A percentile compares a stretch with the other conserved stretches of the same genome.
Conservation (phyloP, 2,329 filamentous ascomycete species). For the Aureobasidium sp. region DNA sequence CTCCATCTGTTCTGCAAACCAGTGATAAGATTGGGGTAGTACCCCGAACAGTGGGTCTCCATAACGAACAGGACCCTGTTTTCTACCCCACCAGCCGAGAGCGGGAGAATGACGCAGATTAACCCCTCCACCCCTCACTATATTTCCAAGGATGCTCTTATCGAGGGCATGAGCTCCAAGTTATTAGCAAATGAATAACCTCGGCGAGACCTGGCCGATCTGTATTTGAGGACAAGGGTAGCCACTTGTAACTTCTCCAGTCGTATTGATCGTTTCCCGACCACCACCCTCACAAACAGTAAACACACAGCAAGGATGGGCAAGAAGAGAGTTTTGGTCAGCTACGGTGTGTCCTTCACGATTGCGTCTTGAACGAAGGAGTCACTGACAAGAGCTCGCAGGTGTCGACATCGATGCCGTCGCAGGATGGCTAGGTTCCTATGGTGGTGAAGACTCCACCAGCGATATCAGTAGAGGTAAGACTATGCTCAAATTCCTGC, state of each 20-base stretch:
- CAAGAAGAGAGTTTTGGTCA: conserved; percentile 22
- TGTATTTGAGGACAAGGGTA: neutral
- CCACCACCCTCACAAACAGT: neutral
- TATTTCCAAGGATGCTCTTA: neutral
- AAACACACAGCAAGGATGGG: neutral
- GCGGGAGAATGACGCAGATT: neutral
- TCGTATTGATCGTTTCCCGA: neutral
- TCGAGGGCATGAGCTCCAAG: neutral
- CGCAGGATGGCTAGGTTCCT: conserved; percentile 65
- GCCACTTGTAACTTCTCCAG: neutral
- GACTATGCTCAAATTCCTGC: neutral
- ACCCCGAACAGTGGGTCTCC: neutral
- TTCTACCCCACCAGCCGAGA: neutral
- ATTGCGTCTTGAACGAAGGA: neutral
- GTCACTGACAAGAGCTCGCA: neutral
- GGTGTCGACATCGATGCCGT: conserved; percentile 58
- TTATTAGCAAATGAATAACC: neutral
- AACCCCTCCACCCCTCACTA: neutral
- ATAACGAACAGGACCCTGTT: neutral
- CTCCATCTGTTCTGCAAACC: too few relatives aligned
- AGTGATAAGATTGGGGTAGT: neutral
- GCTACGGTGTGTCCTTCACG: conserved; percentile 15
- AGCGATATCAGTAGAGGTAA: conserved; percentile 58
- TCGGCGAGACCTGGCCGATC: neutral
- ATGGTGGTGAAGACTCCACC: conserved; percentile 61